Evolutionary conservation across 2,329 filamentous ascomycete species (phyloP).

Genomic region (Botrytis squamosa): DNA sequence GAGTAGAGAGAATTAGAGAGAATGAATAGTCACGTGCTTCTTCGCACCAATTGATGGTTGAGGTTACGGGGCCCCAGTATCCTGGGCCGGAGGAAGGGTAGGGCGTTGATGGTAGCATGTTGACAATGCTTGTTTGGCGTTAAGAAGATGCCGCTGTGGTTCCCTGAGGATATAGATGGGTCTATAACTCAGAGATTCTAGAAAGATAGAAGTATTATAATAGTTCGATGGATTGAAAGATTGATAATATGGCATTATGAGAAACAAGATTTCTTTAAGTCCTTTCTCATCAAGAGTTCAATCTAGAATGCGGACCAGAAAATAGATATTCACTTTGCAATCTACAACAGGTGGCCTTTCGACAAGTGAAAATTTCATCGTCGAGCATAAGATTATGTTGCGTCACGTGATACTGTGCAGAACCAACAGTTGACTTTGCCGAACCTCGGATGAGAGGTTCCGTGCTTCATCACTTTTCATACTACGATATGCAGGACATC

Average conservation of each 20-base stretch:
- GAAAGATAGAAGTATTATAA: not conserved
- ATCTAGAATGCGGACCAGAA: not conserved
- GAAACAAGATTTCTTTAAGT: not conserved
- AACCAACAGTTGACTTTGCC: not conserved
- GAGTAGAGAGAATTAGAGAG: no score
- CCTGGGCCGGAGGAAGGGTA: not conserved
- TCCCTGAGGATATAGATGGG: not conserved
- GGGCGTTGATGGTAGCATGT: conserved; percentile 1
- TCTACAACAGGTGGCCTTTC: not conserved
- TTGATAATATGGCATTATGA: not conserved
- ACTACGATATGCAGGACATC: not conserved
- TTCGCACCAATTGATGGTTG: conserved; percentile 14
- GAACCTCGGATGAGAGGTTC: not conserved
- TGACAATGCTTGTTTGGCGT: no score
- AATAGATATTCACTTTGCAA: not conserved
- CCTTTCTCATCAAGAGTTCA: no score
- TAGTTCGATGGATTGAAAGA: not conserved
- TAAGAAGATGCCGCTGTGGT: not conserved
- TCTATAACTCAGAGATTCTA: not conserved
- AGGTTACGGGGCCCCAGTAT: conserved; percentile 4
- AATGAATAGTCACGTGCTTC: not conserved
- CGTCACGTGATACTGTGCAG: not conserved
- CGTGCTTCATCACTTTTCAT: not conserved
- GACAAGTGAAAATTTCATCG: not conserved
- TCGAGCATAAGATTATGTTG: not conserved